Conservation (phyloP, 2,329 filamentous ascomycete species). For the Hawksworthiomyces lignivorus region DNA sequence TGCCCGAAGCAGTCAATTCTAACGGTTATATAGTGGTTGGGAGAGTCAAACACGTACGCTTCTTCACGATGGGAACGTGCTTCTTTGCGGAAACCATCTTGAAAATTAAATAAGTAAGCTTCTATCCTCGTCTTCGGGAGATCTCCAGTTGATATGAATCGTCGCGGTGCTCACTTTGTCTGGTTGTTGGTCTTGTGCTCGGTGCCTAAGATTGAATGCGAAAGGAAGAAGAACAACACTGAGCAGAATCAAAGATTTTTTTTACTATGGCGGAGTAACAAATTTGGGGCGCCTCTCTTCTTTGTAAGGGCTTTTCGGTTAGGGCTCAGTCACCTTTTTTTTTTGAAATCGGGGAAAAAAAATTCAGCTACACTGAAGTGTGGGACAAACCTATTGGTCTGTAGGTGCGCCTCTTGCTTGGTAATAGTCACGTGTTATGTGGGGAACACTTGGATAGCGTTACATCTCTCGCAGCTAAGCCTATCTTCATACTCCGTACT, state of each 20-base stretch:
- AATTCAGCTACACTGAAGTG: too few species aligned
- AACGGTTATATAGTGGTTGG: too few species aligned
- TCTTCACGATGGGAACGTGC: constrained; percentile 99
- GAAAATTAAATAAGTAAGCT: constrained; percentile 12
- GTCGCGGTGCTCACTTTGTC: constrained; percentile 7
- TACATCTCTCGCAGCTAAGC: too few species aligned
- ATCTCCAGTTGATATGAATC: too few species aligned
- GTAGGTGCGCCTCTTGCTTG: too few species aligned
- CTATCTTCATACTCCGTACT: too few species aligned
- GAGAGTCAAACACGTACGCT: constrained; percentile 94
- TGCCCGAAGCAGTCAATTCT: too few species aligned
- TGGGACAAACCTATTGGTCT: too few species aligned
- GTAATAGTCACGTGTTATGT: too few species aligned
- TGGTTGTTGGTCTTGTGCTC: constrained; percentile 10
- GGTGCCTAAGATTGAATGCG: constrained; percentile 5
- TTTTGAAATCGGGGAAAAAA: too few species aligned
- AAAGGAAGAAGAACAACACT: background rate
- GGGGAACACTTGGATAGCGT: too few species aligned
- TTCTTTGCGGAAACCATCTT: constrained; percentile 99
- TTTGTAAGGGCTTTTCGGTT: constrained; percentile 10
- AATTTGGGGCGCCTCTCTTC: background rate
- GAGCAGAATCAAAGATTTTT: constrained; percentile 8
- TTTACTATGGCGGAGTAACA: background rate
- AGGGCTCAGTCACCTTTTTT: constrained; percentile 10
- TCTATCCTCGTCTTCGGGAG: too few species aligned